Conservation (phyloP, 1,284 basidiomycete species). For the Inonotus obliquus region DNA sequence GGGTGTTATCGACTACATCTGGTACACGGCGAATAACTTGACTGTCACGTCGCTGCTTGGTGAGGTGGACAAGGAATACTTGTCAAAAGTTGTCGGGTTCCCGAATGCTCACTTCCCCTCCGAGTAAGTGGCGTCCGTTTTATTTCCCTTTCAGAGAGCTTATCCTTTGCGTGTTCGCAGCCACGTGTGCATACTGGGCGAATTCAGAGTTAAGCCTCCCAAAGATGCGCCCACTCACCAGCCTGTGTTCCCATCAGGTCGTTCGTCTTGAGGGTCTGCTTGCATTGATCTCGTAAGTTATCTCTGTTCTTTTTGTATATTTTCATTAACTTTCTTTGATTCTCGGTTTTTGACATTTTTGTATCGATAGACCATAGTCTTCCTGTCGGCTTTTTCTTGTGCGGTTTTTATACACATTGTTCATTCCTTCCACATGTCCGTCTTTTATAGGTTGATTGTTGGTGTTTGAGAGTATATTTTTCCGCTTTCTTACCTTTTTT, state of each 20-base stretch:
- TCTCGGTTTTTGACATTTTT: neutral
- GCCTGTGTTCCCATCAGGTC: constrained; percentile 25
- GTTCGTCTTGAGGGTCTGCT: constrained; percentile 14
- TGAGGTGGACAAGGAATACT: constrained; percentile 82
- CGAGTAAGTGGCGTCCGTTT: constrained; percentile 64
- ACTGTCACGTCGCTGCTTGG: constrained; percentile 85
- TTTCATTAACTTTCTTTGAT: neutral
- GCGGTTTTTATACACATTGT: constrained; percentile 11
- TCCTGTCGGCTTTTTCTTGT: constrained; percentile 1
- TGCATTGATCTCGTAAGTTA: constrained; percentile 1
- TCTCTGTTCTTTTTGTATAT: neutral
- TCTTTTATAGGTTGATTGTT: constrained; percentile 4
- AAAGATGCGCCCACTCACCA: constrained; percentile 38
- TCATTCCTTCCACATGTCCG: constrained; percentile 2
- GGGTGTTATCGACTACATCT: constrained; percentile 91
- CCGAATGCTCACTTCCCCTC: constrained; percentile 96
- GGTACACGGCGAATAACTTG: constrained; percentile 80
- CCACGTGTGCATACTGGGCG: constrained; percentile 60
- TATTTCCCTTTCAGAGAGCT: constrained; percentile 10
- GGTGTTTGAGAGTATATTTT: constrained; percentile 25
- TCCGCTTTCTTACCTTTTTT: constrained; percentile 9
- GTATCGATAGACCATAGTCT: neutral
- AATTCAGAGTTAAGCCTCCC: constrained; percentile 74
- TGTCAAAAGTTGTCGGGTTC: constrained; percentile 93
- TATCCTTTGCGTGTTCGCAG: constrained; percentile 34